Percentiles rank a stretch among this genome's conserved stretches.
phyloP scores from a whole-genome alignment of 2,329 filamentous ascomycete species.

The Diaporthe sp. region DNA sequence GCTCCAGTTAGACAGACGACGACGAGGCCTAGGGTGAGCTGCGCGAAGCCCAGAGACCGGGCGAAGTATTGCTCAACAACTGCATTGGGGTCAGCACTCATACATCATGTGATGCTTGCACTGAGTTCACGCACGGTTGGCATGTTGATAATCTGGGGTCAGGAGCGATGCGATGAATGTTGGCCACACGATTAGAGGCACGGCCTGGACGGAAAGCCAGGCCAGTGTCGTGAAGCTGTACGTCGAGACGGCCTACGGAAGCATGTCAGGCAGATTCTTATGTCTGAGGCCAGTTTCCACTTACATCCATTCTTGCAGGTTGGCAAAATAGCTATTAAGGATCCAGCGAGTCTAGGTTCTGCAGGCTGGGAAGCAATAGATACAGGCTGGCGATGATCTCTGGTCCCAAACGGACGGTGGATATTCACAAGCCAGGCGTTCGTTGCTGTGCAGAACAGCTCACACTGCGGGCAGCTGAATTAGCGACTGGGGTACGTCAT shows the following conservation, averaged over 20 bases:
- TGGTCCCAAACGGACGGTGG: background rate
- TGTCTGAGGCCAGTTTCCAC: background rate
- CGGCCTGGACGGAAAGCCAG: slow-evolving; percentile 64
- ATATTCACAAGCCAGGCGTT: slow-evolving; percentile 19
- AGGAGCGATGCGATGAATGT: slow-evolving; percentile 62
- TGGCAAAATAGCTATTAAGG: background rate
- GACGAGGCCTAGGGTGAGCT: slow-evolving; percentile 74
- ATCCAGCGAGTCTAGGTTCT: background rate
- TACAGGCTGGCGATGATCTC: background rate
- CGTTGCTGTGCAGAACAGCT: background rate
- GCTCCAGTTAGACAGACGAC: slow-evolving; percentile 79
- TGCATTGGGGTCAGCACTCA: background rate
- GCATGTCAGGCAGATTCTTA: background rate
- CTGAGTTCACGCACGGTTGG: slow-evolving; percentile 48
- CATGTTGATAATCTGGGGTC: slow-evolving; percentile 48
- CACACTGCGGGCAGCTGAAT: background rate
- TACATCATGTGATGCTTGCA: background rate
- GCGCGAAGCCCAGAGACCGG: slow-evolving; percentile 76
- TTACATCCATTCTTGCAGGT: slow-evolving; percentile 37
- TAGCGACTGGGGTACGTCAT: slow-evolving; percentile 25
- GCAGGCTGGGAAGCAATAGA: background rate
- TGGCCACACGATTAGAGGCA: slow-evolving; percentile 63
- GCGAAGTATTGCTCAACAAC: slow-evolving; percentile 79
- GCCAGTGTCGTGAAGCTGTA: slow-evolving; percentile 66
- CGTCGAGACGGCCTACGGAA: slow-evolving; percentile 60